Conservation (phyloP, 1,284 basidiomycete species). For the Ustilago vetiveriae region DNA sequence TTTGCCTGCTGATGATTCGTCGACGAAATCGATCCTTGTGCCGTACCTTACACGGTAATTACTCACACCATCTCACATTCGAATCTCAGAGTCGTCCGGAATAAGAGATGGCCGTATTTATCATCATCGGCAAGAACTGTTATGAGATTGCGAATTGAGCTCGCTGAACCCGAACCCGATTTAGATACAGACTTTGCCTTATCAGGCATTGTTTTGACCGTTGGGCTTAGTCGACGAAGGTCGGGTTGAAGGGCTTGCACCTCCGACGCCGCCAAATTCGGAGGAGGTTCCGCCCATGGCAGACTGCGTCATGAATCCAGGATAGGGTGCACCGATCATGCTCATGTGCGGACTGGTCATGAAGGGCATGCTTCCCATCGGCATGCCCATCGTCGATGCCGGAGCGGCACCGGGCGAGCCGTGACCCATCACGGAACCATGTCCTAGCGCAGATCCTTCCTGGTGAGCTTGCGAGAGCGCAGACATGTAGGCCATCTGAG, state of each 20-base stretch:
- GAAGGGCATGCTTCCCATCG: constrained; percentile 46
- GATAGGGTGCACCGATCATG: constrained; percentile 53
- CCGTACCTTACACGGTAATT: no score
- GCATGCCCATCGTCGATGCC: constrained; percentile 39
- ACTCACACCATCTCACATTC: no score
- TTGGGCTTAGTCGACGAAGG: constrained; percentile 34
- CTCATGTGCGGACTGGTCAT: constrained; percentile 50
- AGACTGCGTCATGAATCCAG: constrained; percentile 34
- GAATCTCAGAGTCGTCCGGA: no score
- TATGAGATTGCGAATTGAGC: no score
- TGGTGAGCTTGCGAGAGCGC: constrained; percentile 47
- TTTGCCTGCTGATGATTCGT: no score
- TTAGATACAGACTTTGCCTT: no score
- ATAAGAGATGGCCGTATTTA: no score
- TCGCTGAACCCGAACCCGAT: no score
- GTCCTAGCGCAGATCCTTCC: constrained; percentile 34
- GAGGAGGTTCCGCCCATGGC: constrained; percentile 24
- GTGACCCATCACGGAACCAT: constrained; percentile 37
- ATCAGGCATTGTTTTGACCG: constrained; percentile 21
- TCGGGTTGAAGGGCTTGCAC: constrained; percentile 14
- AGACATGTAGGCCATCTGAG: constrained; percentile 65
- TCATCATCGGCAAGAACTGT: no score
- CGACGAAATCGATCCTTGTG: no score
- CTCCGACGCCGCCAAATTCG: constrained; percentile 17
- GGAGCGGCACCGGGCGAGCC: constrained; percentile 23